Base-by-base conservation (phyloP, 768 basidiomycete genomes). In the Cytidiella melzeri region DNA sequence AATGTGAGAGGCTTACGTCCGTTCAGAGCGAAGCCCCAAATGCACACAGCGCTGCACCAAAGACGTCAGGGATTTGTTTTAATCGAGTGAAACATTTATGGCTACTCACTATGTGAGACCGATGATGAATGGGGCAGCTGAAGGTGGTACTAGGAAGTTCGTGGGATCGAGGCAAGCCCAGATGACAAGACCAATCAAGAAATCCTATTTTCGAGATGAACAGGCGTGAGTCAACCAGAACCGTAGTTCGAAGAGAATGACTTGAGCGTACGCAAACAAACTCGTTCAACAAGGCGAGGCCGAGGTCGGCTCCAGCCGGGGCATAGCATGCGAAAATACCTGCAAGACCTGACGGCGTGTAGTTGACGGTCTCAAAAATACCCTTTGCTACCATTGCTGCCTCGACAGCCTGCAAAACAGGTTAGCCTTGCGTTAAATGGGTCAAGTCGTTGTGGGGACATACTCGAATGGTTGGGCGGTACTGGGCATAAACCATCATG, bases 401-500 rank as follows among this genome's bases (percentile, higher is more conserved):
- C 39, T 57, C 61, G 9, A 51, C 55, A 23, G 50, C 56, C 57
- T 62, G 50, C 67, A 72, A 70, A 0, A 36, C 63, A 57, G 25
- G 66, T 62, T 12, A 67, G 62, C 0, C 58, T 34, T 26, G 15
- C 18, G 41, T 42, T 26, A 18, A n/a, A n/a, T n/a, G n/a, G n/a
- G n/a, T n/a, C n/a, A n/a, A n/a, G n/a, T n/a, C n/a, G n/a, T n/a
- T n/a, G n/a, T n/a, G n/a, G n/a, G n/a, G n/a, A n/a, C n/a, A n/a
- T n/a, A 76, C 76, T 45, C 61, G 54, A 38, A 87, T 69, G 42
- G 72, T 49, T 43, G 73, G 67, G 48, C 72, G 73, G 69, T 79
- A 88, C 54, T 86, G 80, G 3, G 70, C 71, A 59, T 87, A 87
- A 42, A 82, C 60, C 43, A 81, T 53, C 36, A 83, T 65, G 50